phyloP scores from a whole-genome alignment of 148 eudicot genomes.

The Fagopyrum tataricum region DNA sequence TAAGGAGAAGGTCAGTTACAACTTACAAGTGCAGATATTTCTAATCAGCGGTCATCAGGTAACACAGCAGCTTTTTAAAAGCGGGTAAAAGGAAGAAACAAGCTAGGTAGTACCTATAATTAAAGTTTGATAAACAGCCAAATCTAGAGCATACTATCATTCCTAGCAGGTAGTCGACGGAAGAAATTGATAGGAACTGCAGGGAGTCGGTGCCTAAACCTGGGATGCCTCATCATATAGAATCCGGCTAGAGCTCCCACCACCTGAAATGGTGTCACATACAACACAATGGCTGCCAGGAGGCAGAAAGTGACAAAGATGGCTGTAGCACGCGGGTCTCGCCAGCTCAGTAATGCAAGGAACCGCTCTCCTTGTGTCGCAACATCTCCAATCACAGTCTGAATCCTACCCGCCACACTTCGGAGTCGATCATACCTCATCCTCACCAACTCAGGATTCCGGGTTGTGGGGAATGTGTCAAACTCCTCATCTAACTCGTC shows the following conservation, averaged over 20 bases:
- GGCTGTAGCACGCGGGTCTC: slow-evolving; percentile 92
- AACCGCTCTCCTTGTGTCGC: slow-evolving; percentile 92
- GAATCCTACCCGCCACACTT: slow-evolving; percentile 87
- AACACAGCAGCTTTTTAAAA: neutral
- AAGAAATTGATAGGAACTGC: slow-evolving; percentile 84
- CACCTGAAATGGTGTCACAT: slow-evolving; percentile 84
- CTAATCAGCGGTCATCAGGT: neutral
- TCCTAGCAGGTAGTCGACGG: slow-evolving; percentile 86
- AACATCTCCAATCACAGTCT: slow-evolving; percentile 83
- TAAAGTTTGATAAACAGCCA: neutral
- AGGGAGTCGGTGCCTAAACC: slow-evolving; percentile 77
- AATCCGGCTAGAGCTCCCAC: slow-evolving; percentile 66
- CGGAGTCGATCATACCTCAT: slow-evolving; percentile 92
- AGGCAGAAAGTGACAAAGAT: slow-evolving; percentile 75
- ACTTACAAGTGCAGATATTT: neutral
- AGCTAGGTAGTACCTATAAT: neutral
- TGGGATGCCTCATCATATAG: slow-evolving; percentile 85
- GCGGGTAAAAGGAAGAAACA: neutral
- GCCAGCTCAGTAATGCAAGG: slow-evolving; percentile 90
- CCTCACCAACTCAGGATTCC: slow-evolving; percentile 67
- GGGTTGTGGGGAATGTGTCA: slow-evolving; percentile 85
- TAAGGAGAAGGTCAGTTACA: neutral
- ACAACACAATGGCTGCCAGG: slow-evolving; percentile 58
- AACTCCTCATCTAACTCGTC: slow-evolving; percentile 97
- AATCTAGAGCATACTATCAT: slow-evolving; percentile 71